Conservation (phyloP, 1,284 basidiomycete genomes). For the Ceratobasidium sp. region DNA sequence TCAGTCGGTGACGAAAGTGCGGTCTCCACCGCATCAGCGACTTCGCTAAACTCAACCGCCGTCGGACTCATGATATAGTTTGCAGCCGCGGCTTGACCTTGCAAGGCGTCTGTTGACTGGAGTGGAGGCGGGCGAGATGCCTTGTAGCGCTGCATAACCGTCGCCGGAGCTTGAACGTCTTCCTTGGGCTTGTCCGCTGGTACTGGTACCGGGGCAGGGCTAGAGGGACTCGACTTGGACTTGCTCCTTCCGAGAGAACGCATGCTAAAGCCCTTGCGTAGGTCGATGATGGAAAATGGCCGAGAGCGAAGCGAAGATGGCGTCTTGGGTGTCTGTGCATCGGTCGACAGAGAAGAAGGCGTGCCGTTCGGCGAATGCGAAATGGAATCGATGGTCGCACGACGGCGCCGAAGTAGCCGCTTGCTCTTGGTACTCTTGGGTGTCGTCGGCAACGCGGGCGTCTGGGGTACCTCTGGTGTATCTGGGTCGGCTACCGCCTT, state of each 20-base stretch:
- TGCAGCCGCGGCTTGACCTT: neutral
- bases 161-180: neutral
- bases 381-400: conserved; percentile 16
- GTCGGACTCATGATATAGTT: neutral
- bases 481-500: conserved; percentile 28
- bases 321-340: conserved; percentile 20
- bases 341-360: neutral
- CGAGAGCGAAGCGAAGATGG: conserved; percentile 12
- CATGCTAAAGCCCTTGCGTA: conserved; percentile 32
- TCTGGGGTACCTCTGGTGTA: conserved; percentile 13
- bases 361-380: neutral
- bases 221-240: conserved; percentile 23
- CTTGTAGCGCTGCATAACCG: conserved; percentile 16
- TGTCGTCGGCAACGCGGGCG: neutral
- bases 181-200: neutral
- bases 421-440: conserved; percentile 16
- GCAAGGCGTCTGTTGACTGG: neutral
- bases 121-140: conserved; percentile 16
- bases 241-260: conserved; percentile 21
- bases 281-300: conserved; percentile 24
- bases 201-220: neutral
- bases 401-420: conserved; percentile 1
- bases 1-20: conserved; percentile 15
- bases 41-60: conserved; percentile 10
- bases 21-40: neutral